Conservation (phyloP, 768 basidiomycete species). For the Leccinum rimulosum region DNA sequence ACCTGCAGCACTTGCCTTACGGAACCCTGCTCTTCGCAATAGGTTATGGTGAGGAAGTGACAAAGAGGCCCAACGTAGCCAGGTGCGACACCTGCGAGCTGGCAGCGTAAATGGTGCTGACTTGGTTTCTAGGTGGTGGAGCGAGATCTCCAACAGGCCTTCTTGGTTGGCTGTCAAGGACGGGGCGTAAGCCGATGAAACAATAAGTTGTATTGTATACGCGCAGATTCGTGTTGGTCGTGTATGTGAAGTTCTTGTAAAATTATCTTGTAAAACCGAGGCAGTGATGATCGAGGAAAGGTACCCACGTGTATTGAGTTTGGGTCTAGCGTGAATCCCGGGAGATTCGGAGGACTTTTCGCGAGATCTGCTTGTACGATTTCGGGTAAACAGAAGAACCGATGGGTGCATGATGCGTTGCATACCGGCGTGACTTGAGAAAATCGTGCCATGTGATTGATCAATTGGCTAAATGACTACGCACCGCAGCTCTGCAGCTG, state of each 20-base stretch:
- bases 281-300: background rate
- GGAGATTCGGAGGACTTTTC: background rate
- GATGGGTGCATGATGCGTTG: too few species aligned
- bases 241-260: background rate
- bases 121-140: slow-evolving; percentile 46
- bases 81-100: slow-evolving; percentile 32
- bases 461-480: background rate
- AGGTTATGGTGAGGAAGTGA: slow-evolving; percentile 31
- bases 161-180: background rate
- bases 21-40: slow-evolving; percentile 28
- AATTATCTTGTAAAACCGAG: background rate
- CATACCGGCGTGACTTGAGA: too few species aligned
- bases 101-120: background rate
- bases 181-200: background rate
- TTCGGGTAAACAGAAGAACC: too few species aligned
- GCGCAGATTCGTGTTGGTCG: background rate
- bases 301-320: background rate
- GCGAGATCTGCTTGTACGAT: background rate
- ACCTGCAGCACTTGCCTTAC: slow-evolving; percentile 56
- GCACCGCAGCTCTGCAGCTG: background rate
- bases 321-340: background rate
- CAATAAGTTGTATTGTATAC: background rate
- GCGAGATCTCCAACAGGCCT: slow-evolving; percentile 37
- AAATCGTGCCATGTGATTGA: too few species aligned
- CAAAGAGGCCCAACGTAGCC: slow-evolving; percentile 40